These are phyloP conservation scores for Fusarium phyllophilum DNA, from an alignment of 2,329 filamentous ascomycete species.

Conservation along the genomic window DNA sequence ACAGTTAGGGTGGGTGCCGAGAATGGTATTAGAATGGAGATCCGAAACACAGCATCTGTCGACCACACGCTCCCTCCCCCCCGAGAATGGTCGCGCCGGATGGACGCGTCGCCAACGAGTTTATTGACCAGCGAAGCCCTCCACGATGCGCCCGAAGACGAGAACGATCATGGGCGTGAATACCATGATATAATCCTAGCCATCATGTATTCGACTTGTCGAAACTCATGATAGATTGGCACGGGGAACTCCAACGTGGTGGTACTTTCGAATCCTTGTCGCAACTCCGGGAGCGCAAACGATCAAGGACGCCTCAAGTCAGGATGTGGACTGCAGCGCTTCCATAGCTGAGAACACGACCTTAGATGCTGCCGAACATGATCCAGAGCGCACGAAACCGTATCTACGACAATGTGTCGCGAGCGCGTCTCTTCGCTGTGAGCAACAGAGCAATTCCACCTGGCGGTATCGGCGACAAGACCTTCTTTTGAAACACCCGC, in stretches of 20 bases:
- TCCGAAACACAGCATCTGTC: not conserved
- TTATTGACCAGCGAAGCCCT: not conserved
- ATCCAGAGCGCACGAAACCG: not conserved
- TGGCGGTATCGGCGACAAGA: too few relatives aligned
- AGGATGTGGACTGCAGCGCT: not conserved
- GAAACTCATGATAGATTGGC: not conserved
- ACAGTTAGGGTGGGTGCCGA: fast-evolving
- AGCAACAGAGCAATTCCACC: not conserved
- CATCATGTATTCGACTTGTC: fast-evolving
- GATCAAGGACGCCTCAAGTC: not conserved
- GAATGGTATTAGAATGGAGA: not conserved
- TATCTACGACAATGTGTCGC: not conserved
- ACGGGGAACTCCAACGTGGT: not conserved
- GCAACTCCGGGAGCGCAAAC: not conserved
- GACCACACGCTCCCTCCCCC: not conserved
- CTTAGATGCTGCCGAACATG: not conserved
- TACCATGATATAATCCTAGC: not conserved
- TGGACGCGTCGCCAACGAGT: not conserved
- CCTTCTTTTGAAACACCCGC: not conserved
- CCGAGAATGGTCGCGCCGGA: not conserved
- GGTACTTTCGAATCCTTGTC: fast-evolving
- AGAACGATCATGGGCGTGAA: not conserved
- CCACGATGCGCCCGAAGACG: not conserved
- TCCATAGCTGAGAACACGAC: not conserved
- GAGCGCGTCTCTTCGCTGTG: fast-evolving